Evolutionary conservation across 2,329 filamentous ascomycete species (phyloP).

Genomic region (Nigrospora sphaerica): DNA sequence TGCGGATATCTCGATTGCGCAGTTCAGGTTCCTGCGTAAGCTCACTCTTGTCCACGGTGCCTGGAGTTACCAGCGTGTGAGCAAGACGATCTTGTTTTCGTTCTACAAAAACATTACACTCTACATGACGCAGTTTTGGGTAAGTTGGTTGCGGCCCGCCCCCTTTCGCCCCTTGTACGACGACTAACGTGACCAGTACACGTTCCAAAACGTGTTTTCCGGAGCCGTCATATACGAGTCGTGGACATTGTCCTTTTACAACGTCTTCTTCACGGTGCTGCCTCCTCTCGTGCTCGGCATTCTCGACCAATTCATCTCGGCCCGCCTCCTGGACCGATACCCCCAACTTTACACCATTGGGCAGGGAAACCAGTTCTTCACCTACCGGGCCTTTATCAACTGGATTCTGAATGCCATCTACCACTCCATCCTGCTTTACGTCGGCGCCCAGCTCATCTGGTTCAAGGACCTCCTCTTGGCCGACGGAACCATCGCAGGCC

Average conservation of each 20-base stretch:
- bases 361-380: conserved; percentile 91
- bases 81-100: conserved; percentile 94
- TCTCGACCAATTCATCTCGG: conserved; percentile 95
- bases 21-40: conserved; percentile 93
- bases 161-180: not conserved
- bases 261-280: conserved; percentile 93
- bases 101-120: conserved; percentile 99
- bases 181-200: conserved; percentile 53
- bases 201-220: conserved; percentile 97
- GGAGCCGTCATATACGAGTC: conserved; percentile 98
- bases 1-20: conserved; percentile 90
- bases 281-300: conserved; percentile 93
- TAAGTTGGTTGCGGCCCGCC: conserved; percentile 35
- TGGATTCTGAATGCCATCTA: conserved; percentile 96
- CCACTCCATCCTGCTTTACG: conserved; percentile 89
- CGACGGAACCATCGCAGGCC: conserved; percentile 77
- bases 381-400: conserved; percentile 80
- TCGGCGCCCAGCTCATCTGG: conserved; percentile 76
- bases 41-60: conserved; percentile 89
- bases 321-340: conserved; percentile 86
- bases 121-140: conserved; percentile 99
- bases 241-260: conserved; percentile 99
- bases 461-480: conserved; percentile 68
- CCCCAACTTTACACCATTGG: conserved; percentile 92
- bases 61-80: conserved; percentile 96